A percentile compares a stretch with the other conserved stretches of the same genome.
Conservation (phyloP, 2,329 filamentous ascomycete genomes). For the Chrysoporthe cubensis region DNA sequence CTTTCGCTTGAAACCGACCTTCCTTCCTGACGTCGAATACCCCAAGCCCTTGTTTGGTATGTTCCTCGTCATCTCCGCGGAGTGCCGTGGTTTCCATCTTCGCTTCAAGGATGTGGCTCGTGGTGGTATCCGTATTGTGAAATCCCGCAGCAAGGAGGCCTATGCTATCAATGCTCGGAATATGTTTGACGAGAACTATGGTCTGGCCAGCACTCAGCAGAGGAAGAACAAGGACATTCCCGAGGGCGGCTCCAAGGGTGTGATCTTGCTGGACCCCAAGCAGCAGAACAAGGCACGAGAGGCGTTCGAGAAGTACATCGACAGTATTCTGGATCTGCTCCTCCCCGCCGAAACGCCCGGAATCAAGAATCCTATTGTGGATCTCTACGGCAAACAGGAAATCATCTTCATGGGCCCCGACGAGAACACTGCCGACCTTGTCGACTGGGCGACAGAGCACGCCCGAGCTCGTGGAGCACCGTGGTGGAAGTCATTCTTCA, state of each 20-base stretch:
- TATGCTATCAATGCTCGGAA: constrained; percentile 96
- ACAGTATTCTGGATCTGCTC: constrained; percentile 94
- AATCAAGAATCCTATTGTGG: constrained; percentile 98
- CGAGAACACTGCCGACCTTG: constrained; percentile 96
- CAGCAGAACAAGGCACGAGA: constrained; percentile 92
- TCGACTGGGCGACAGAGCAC: constrained; percentile 98
- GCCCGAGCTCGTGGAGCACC: constrained; percentile 84
- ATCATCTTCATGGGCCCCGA: constrained; percentile 99
- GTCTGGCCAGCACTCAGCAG: constrained; percentile 96
- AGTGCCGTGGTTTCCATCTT: constrained; percentile 95
- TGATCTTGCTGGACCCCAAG: constrained; percentile 89
- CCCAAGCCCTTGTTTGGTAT: constrained; percentile 93
- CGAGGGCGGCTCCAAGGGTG: constrained; percentile 96
- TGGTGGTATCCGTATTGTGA: constrained; percentile 97
- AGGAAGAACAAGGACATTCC: constrained; percentile 99
- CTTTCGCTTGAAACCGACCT: constrained; percentile 88
- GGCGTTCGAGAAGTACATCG: constrained; percentile 99
- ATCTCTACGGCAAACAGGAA: constrained; percentile 91
- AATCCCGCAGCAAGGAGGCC: constrained; percentile 93
- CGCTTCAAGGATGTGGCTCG: constrained; percentile 97
- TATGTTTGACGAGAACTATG: constrained; percentile 98
- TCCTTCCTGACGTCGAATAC: constrained; percentile 91
- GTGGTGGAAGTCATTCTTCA: constrained; percentile 99
- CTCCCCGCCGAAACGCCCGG: constrained; percentile 88
- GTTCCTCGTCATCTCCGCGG: constrained; percentile 97